These are phyloP conservation scores for Sisymbrium altissimum DNA, from an alignment of 345 rosid species.

Conservation along the genomic window DNA sequence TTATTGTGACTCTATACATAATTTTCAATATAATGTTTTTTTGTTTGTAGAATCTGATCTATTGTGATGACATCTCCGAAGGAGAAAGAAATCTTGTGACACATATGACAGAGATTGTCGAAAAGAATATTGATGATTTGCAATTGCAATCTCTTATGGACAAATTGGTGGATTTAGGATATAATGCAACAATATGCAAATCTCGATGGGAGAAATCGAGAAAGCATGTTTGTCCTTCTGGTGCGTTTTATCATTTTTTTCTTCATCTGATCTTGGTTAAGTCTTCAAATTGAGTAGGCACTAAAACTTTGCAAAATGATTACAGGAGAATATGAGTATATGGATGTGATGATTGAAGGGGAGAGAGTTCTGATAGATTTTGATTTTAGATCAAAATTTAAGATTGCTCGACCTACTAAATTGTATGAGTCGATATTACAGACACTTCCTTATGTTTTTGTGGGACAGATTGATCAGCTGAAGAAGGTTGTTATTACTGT, in stretches of 20 bases:
- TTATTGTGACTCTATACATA: too few relatives aligned
- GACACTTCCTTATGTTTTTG: constrained; percentile 59
- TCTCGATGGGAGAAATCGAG: constrained; percentile 58
- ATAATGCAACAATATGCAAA: constrained; percentile 68
- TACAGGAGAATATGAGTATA: constrained; percentile 65
- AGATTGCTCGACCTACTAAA: constrained; percentile 66
- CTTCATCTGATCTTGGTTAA: not conserved
- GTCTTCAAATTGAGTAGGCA: too few relatives aligned
- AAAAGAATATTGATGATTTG: constrained; percentile 49
- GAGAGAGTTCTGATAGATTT: constrained; percentile 61
- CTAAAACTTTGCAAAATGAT: not conserved
- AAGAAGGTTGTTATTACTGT: constrained; percentile 47
- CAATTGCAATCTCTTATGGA: constrained; percentile 43
- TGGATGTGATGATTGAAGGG: constrained; percentile 55
- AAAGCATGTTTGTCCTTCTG: constrained; percentile 42
- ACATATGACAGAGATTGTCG: constrained; percentile 50
- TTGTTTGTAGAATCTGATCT: constrained; percentile 42
- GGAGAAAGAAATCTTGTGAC: constrained; percentile 48
- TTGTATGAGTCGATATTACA: constrained; percentile 49
- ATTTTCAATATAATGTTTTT: too few relatives aligned
- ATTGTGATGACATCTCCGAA: constrained; percentile 44
- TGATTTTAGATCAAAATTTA: constrained; percentile 73
- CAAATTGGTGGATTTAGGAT: constrained; percentile 52
- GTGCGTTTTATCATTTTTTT: constrained; percentile 28
- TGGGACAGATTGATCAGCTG: constrained; percentile 65